Evolutionary conservation across 306 rosid species (phyloP).

Genomic region (Cucurbita pepo): DNA sequence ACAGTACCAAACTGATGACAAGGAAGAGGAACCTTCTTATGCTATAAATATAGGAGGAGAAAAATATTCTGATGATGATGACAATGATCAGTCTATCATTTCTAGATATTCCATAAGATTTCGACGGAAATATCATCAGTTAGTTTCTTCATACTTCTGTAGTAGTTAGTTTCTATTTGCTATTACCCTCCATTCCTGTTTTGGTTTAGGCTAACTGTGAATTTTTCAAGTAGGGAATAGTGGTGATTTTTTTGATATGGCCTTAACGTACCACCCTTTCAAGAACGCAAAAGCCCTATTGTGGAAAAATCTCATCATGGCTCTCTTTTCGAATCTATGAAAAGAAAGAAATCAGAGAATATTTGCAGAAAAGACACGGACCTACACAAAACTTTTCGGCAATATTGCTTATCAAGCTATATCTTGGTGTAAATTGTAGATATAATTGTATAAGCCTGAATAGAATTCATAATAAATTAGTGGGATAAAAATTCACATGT

Average conservation of each 20-base stretch:
- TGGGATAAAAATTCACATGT: background rate
- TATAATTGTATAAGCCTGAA: background rate
- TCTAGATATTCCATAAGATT: slow-evolving; percentile 17
- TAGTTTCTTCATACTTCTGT: slow-evolving; percentile 14
- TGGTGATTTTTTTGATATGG: background rate
- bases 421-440: too few relatives aligned
- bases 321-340: too few relatives aligned
- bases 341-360: too few relatives aligned
- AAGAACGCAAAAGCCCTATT: too few relatives aligned
- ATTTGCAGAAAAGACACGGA: too few relatives aligned
- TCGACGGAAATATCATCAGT: slow-evolving; percentile 12
- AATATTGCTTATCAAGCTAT: too few relatives aligned
- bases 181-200: background rate
- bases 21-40: slow-evolving; percentile 6
- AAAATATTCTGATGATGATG: slow-evolving; percentile 13
- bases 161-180: background rate
- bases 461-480: background rate
- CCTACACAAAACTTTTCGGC: too few relatives aligned
- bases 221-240: background rate
- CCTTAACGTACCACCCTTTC: too few relatives aligned
- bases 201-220: background rate
- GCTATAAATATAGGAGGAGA: slow-evolving; percentile 12
- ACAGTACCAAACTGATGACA: slow-evolving; percentile 9
- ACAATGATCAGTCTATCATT: slow-evolving; percentile 8
- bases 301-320: too few relatives aligned